These are phyloP conservation scores for Gynostemma pentaphyllum DNA, from an alignment of 306 rosid genomes.

Conservation along the genomic window DNA sequence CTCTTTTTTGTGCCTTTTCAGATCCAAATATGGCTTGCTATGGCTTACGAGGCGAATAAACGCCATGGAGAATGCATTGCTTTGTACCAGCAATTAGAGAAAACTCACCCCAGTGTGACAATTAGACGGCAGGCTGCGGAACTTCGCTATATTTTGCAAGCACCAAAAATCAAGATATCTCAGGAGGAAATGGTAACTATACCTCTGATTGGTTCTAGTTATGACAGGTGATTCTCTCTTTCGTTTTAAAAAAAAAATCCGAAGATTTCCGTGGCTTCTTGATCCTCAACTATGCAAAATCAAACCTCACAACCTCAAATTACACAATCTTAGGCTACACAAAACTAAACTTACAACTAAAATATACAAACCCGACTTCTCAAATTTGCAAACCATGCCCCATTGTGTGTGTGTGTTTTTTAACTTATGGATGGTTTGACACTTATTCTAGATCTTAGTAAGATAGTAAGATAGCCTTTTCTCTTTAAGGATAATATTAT, in stretches of 20 bases:
- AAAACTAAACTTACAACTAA: too few species aligned
- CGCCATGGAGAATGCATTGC: conserved; percentile 85
- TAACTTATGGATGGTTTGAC: too few species aligned
- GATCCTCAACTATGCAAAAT: too few species aligned
- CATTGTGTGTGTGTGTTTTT: too few species aligned
- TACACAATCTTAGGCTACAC: too few species aligned
- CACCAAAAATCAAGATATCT: conserved; percentile 90
- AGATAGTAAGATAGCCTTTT: too few species aligned
- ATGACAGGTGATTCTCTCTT: conserved; percentile 40
- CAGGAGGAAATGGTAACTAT: conserved; percentile 97
- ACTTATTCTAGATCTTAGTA: too few species aligned
- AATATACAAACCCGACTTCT: too few species aligned
- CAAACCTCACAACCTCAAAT: too few species aligned
- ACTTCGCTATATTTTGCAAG: conserved; percentile 90
- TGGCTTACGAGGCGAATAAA: conserved; percentile 94
- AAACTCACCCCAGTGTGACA: conserved; percentile 53
- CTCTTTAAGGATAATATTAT: too few species aligned
- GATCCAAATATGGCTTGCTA: conserved; percentile 98
- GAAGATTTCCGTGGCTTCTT: too few species aligned
- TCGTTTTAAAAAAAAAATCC: not conserved
- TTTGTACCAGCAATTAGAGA: conserved; percentile 72
- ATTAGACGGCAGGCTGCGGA: conserved; percentile 92
- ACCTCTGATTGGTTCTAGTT: conserved; percentile 55
- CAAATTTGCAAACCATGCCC: too few species aligned
- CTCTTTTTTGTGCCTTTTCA: conserved; percentile 24